phyloP scores from a whole-genome alignment of 139 green algal genomes.

The Chlamydomonas schloesseri region DNA sequence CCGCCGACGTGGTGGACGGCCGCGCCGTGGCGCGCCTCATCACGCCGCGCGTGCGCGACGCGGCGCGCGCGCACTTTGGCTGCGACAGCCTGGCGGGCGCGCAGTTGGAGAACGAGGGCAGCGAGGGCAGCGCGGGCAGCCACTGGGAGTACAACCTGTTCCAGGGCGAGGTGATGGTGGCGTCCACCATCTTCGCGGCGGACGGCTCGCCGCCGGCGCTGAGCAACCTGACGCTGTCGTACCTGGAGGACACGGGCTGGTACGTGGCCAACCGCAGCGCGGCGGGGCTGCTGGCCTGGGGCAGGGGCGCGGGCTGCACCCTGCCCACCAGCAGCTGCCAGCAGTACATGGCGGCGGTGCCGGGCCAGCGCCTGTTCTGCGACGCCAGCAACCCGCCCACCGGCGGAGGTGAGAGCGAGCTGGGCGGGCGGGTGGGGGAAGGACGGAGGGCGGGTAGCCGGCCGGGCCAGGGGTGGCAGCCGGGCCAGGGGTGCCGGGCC shows the following conservation, averaged over 20 bases:
- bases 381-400: neutral
- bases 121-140: conserved; percentile 60
- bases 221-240: conserved; percentile 66
- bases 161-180: conserved; percentile 74
- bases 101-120: conserved; percentile 75
- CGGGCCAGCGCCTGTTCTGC: conserved; percentile 34
- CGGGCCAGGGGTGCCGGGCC: too few species aligned
- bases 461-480: neutral
- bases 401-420: too few species aligned
- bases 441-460: neutral
- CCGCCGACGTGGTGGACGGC: neutral
- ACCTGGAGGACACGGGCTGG: conserved; percentile 50
- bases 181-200: conserved; percentile 56
- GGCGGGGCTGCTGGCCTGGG: conserved; percentile 59
- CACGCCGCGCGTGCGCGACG: conserved; percentile 40
- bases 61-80: conserved; percentile 68
- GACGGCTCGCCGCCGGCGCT: conserved; percentile 49
- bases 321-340: conserved; percentile 30
- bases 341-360: conserved; percentile 1
- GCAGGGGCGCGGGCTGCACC: conserved; percentile 43
- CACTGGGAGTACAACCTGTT: conserved; percentile 77
- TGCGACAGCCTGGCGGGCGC: conserved; percentile 67
- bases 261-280: conserved; percentile 34
- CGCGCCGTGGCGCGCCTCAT: conserved; percentile 35
- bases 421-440: neutral